A percentile compares a stretch with the other conserved stretches of the same genome.
phyloP scores from a whole-genome alignment of 257 asterid genomes.

The Rehmannia glutinosa region DNA sequence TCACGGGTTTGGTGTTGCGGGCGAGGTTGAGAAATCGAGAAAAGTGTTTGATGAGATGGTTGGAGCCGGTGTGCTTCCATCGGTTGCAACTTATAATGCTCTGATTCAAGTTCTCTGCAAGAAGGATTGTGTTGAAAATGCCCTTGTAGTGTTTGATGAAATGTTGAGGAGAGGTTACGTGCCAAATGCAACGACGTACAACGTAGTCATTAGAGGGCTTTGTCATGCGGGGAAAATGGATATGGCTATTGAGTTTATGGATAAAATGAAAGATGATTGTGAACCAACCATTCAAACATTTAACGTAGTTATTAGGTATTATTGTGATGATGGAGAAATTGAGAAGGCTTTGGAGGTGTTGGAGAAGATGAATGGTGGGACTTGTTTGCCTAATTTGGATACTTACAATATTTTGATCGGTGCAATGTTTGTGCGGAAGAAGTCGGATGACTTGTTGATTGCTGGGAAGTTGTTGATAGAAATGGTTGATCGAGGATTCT shows the following conservation, averaged over 20 bases:
- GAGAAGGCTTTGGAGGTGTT: constrained; percentile 70
- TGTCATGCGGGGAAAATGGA: constrained; percentile 74
- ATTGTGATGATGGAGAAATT: constrained; percentile 79
- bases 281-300: constrained; percentile 75
- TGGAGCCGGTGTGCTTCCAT: constrained; percentile 85
- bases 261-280: constrained; percentile 60
- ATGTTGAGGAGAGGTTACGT: constrained; percentile 75
- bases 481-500: constrained; percentile 82
- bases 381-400: constrained; percentile 78
- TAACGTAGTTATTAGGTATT: constrained; percentile 70
- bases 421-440: constrained; percentile 80
- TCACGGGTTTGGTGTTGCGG: constrained; percentile 81
- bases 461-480: constrained; percentile 83
- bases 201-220: constrained; percentile 66
- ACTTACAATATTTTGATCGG: constrained; percentile 78
- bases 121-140: constrained; percentile 78
- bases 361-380: constrained; percentile 55
- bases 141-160: constrained; percentile 56
- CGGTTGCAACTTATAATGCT: constrained; percentile 83
- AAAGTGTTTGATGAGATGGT: constrained; percentile 73
- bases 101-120: constrained; percentile 84
- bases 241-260: constrained; percentile 57
- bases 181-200: constrained; percentile 77
- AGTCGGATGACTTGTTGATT: constrained; percentile 61
- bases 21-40: constrained; percentile 67